These are phyloP conservation scores for Pseudogymnoascus pannorum DNA, from an alignment of 2,329 filamentous ascomycete species.

Conservation along the genomic window DNA sequence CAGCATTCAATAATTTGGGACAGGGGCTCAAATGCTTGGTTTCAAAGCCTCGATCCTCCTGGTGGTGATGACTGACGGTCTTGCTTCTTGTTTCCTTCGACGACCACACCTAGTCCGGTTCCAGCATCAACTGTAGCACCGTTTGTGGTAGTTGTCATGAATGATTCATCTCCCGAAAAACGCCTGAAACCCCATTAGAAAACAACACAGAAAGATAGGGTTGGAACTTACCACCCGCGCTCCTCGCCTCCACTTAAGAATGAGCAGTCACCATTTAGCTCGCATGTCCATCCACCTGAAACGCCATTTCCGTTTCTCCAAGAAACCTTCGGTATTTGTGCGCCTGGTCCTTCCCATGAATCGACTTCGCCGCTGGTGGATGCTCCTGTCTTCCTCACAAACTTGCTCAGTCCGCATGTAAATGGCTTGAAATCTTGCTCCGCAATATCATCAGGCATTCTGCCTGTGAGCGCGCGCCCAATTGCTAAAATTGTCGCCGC, in stretches of 20 bases:
- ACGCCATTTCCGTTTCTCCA: slow-evolving; percentile 58
- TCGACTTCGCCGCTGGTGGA: slow-evolving; percentile 28
- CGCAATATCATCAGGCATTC: slow-evolving; percentile 62
- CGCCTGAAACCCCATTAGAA: slow-evolving; percentile 30
- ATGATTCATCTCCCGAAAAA: slow-evolving; percentile 52
- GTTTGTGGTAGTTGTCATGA: slow-evolving; percentile 30
- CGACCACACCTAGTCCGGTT: slow-evolving; percentile 29
- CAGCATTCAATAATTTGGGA: background rate
- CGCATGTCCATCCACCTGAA: slow-evolving; percentile 72
- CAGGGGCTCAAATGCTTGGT: background rate
- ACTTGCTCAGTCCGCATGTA: slow-evolving; percentile 74
- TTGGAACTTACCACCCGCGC: slow-evolving; percentile 66
- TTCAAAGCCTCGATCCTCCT: slow-evolving; percentile 14
- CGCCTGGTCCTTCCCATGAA: slow-evolving; percentile 33
- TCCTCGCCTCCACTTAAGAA: slow-evolving; percentile 77
- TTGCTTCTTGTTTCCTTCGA: slow-evolving; percentile 26
- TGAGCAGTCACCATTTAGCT: slow-evolving; percentile 74
- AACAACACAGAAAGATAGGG: slow-evolving; percentile 10
- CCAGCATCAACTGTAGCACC: slow-evolving; percentile 25
- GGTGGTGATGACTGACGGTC: background rate
- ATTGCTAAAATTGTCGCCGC: slow-evolving; percentile 84
- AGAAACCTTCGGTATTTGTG: slow-evolving; percentile 33
- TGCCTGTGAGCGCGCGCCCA: slow-evolving; percentile 72
- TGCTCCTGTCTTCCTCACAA: slow-evolving; percentile 41
- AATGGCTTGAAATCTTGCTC: slow-evolving; percentile 79